These are phyloP conservation scores for Penicillium canariense DNA, from an alignment of 495 filamentous ascomycete species.

Conservation along the genomic window DNA sequence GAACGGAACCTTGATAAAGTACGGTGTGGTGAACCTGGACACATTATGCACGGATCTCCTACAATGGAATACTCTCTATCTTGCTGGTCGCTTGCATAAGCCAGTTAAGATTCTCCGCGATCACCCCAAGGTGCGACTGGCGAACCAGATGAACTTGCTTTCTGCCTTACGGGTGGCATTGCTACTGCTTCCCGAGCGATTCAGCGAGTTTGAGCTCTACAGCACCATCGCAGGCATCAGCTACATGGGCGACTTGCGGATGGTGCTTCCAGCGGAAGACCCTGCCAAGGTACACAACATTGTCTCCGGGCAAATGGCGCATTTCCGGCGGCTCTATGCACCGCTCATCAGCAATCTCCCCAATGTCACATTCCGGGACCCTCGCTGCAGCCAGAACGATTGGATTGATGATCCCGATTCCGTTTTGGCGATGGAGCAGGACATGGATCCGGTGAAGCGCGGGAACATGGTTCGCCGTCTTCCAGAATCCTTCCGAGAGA, in stretches of 20 bases:
- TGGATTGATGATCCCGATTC: constrained; percentile 65
- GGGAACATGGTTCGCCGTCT: constrained; percentile 95
- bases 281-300: constrained; percentile 93
- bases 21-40: constrained; percentile 89
- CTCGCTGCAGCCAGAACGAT: constrained; percentile 54
- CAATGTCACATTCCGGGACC: constrained; percentile 78
- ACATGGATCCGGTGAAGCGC: constrained; percentile 85
- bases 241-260: constrained; percentile 92
- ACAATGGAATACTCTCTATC: constrained; percentile 88
- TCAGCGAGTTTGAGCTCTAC: constrained; percentile 87
- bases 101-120: constrained; percentile 97
- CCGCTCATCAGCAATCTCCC: constrained; percentile 87
- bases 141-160: constrained; percentile 92
- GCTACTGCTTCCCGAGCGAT: constrained; percentile 74
- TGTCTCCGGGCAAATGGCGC: constrained; percentile 81
- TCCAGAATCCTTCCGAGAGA: constrained; percentile 81
- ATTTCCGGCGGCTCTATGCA: constrained; percentile 86
- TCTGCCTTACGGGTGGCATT: constrained; percentile 88
- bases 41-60: constrained; percentile 83
- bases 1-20: constrained; percentile 96
- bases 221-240: constrained; percentile 85
- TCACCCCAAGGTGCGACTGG: constrained; percentile 82
- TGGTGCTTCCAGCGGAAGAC: constrained; percentile 84
- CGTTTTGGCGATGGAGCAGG: constrained; percentile 67
- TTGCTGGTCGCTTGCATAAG: constrained; percentile 93